Evolutionary conservation across 331 rosid species (phyloP), one percentile per base, ranked within the genome.

Genomic region (Stylosanthes scabra): DNA sequence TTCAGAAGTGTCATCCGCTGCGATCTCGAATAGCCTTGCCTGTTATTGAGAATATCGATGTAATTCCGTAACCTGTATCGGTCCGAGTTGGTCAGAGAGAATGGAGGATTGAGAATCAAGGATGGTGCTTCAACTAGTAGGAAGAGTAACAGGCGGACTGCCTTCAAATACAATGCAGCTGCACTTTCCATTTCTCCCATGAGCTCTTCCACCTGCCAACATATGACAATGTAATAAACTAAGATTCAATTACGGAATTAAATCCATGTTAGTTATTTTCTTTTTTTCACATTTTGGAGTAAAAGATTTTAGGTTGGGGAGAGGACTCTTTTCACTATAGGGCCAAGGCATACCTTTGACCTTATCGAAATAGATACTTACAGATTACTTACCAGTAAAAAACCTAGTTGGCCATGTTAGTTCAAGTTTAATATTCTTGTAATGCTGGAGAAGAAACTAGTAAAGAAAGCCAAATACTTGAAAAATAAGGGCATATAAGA

Each of bases 41-140:
- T 87, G 77, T 83, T 90, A 66, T 86, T 84, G 64, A 95, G 87
- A 60, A 86, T 79, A 11, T 91, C 92, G 15, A 95, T 87, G 87
- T 95, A 95, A 34, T 58, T 85, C 72, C 81, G 92, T 39, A 95
- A 92, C 86, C 99, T 74, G 81, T 90, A 92, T 5, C 98, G 90
- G 80, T 90, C 98, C 0, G 98, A 83, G 75, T 80, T 95, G 44
- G 98, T 92, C 55, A 92, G 83, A 12, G 98, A 87, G 75, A 95
- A 90, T 3, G 98, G 98, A 2, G 98, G 99, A 58, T 92, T 95
- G 14, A 92, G 89, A 75, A 95, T 87, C 78, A 95, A 93, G 45
- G 97, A 92, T 42, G 94, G 96, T 66, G 97, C 99, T 83, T 95
- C 99, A 61, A 83, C 91, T 20, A 90, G 75, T 81, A 95, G 99